Evolutionary conservation across 306 rosid species (phyloP).

Genomic region (Inga leiocalycina): DNA sequence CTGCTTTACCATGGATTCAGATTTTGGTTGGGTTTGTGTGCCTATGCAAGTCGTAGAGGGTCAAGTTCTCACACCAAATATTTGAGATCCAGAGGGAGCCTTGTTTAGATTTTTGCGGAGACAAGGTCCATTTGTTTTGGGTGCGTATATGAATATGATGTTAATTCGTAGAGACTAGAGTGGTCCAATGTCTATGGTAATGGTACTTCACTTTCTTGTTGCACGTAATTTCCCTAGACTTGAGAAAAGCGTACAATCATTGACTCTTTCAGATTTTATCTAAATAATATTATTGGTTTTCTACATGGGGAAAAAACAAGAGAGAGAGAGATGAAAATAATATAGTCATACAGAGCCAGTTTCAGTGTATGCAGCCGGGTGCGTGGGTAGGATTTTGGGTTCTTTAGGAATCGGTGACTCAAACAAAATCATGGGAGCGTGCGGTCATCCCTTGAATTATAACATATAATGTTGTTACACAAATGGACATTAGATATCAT

Average conservation of each 20-base stretch:
- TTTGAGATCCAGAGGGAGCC: background rate
- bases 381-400: background rate
- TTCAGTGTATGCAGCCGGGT: background rate
- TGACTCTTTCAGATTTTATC: background rate
- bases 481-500: background rate
- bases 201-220: background rate
- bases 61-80: background rate
- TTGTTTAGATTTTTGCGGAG: conserved; percentile 12
- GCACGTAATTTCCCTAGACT: background rate
- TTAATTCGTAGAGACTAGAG: conserved; percentile 14
- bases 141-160: background rate
- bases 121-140: background rate
- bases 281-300: background rate
- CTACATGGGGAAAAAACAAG: too few relatives aligned
- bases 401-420: background rate
- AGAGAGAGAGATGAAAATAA: too few relatives aligned
- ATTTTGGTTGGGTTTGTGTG: conserved; percentile 4
- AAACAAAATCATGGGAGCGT: background rate
- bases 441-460: background rate
- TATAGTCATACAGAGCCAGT: background rate
- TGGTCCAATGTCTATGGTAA: background rate
- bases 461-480: background rate
- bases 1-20: background rate
- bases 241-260: background rate
- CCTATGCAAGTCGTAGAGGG: conserved; percentile 8